A percentile compares a stretch with the other conserved stretches of the same genome.
Conservation (phyloP, 768 basidiomycete species). For the Postia placenta region DNA sequence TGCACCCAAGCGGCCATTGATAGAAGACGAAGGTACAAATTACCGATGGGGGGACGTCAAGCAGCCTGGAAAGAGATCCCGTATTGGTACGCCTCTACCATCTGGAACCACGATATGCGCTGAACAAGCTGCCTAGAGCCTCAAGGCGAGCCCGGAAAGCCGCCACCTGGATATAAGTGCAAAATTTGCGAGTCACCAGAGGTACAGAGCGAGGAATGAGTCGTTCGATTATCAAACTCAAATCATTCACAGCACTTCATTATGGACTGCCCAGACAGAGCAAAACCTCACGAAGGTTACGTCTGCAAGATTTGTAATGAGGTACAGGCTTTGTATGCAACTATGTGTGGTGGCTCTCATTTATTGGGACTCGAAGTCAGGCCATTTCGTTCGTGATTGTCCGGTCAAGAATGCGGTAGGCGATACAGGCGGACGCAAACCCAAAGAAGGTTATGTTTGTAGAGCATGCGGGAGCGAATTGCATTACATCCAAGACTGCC, state of each 20-base stretch:
- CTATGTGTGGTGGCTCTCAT: neutral
- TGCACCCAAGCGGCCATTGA: constrained; percentile 46
- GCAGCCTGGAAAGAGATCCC: constrained; percentile 51
- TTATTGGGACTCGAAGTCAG: constrained; percentile 42
- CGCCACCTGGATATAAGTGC: constrained; percentile 71
- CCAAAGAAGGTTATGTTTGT: constrained; percentile 83
- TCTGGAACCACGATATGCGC: neutral
- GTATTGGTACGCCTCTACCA: constrained; percentile 38
- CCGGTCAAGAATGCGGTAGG: constrained; percentile 73
- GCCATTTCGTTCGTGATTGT: constrained; percentile 86
- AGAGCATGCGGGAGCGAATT: constrained; percentile 83
- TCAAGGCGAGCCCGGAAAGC: constrained; percentile 45
- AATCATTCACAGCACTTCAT: constrained; percentile 73
- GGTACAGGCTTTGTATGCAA: constrained; percentile 35
- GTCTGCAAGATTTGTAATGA: constrained; percentile 80
- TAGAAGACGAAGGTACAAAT: constrained; percentile 47
- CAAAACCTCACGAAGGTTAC: constrained; percentile 78
- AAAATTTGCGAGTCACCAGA: constrained; percentile 71
- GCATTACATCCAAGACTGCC: constrained; percentile 88
- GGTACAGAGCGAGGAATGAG: constrained; percentile 28
- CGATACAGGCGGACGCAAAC: constrained; percentile 79
- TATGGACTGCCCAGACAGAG: constrained; percentile 67
- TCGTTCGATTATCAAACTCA: too few species aligned
- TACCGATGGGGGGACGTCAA: constrained; percentile 64
- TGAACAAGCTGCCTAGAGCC: constrained; percentile 3